A percentile compares a stretch with the other conserved stretches of the same genome.
Evolutionary conservation across 768 basidiomycete species (phyloP).

Genomic region (Boletus rex-veris): DNA sequence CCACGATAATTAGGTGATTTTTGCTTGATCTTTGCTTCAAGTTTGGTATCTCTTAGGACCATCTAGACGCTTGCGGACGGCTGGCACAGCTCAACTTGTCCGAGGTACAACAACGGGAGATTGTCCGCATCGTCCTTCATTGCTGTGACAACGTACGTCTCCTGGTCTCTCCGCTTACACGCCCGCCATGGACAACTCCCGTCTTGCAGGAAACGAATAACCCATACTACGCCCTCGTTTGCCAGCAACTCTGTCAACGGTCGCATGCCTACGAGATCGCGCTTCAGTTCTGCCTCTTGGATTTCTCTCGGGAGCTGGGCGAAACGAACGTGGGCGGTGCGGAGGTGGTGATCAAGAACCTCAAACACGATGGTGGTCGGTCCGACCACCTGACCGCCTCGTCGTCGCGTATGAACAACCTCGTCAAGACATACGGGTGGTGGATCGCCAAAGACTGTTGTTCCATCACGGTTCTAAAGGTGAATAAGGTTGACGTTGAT

Average conservation of each 20-base stretch:
- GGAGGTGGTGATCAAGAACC: slow-evolving; percentile 67
- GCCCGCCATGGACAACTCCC: background rate
- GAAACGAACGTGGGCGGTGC: slow-evolving; percentile 79
- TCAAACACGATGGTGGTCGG: slow-evolving; percentile 41
- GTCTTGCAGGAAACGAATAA: slow-evolving; percentile 80
- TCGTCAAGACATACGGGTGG: slow-evolving; percentile 88
- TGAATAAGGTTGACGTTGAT: slow-evolving; percentile 26
- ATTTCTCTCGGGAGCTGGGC: slow-evolving; percentile 89
- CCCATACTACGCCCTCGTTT: slow-evolving; percentile 90
- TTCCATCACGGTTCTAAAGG: slow-evolving; percentile 79
- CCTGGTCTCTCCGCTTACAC: background rate
- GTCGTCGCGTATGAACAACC: slow-evolving; percentile 56
- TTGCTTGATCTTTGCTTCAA: background rate
- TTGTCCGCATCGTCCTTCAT: slow-evolving; percentile 87
- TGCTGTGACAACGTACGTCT: slow-evolving; percentile 83
- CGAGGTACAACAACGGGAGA: slow-evolving; percentile 91
- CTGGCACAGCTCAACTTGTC: slow-evolving; percentile 77
- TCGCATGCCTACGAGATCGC: slow-evolving; percentile 90
- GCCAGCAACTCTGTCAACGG: slow-evolving; percentile 71
- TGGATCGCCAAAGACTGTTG: slow-evolving; percentile 85
- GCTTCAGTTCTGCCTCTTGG: slow-evolving; percentile 94
- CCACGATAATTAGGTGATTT: background rate
- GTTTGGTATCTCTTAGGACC: slow-evolving; percentile 60
- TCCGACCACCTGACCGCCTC: slow-evolving; percentile 54
- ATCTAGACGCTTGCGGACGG: slow-evolving; percentile 92